Percentiles rank a stretch among this genome's conserved stretches.
phyloP scores from a whole-genome alignment of 2,329 filamentous ascomycete genomes.

The Pyricularia grisea region DNA sequence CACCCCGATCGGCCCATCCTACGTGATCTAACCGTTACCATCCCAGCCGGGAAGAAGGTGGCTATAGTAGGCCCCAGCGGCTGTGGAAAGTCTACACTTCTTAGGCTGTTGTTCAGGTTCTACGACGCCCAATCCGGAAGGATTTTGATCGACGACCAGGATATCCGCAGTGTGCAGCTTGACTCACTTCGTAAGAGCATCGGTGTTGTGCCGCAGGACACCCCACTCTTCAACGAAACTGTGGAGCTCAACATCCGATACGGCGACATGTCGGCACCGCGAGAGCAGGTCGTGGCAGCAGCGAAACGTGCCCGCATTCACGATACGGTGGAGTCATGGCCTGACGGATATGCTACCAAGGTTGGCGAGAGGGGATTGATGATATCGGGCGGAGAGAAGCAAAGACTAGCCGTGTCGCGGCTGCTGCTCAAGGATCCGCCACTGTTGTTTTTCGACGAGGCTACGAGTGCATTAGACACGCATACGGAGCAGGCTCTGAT shows the following conservation, averaged over 20 bases:
- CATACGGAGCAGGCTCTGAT: slow-evolving; percentile 87
- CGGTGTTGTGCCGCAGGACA: slow-evolving; percentile 94
- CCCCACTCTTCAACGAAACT: slow-evolving; percentile 92
- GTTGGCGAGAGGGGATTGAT: slow-evolving; percentile 47
- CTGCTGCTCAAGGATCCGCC: slow-evolving; percentile 27
- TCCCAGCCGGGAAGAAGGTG: slow-evolving; percentile 92
- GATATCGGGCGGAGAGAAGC: slow-evolving; percentile 46
- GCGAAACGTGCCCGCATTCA: slow-evolving; percentile 79
- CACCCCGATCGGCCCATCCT: slow-evolving; percentile 79
- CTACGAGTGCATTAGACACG: slow-evolving; percentile 15
- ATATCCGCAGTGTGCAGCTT: slow-evolving; percentile 72
- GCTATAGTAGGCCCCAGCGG: slow-evolving; percentile 92
- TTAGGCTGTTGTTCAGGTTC: slow-evolving; percentile 85
- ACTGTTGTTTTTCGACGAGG: slow-evolving; percentile 23
- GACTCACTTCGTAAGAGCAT: slow-evolving; percentile 79
- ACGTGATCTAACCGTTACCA: slow-evolving; percentile 73
- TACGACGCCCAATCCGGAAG: slow-evolving; percentile 82
- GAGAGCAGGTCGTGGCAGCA: slow-evolving; percentile 65
- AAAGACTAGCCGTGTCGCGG: slow-evolving; percentile 41
- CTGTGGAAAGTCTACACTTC: slow-evolving; percentile 90
- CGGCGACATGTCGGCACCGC: slow-evolving; percentile 67
- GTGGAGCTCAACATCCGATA: slow-evolving; percentile 95
- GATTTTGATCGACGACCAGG: slow-evolving; percentile 88
- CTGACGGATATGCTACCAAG: slow-evolving; percentile 81
- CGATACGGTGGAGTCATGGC: slow-evolving; percentile 69